These are phyloP conservation scores for Ephemerocybe angulata DNA, from an alignment of 768 basidiomycete genomes.

Conservation along the genomic window DNA sequence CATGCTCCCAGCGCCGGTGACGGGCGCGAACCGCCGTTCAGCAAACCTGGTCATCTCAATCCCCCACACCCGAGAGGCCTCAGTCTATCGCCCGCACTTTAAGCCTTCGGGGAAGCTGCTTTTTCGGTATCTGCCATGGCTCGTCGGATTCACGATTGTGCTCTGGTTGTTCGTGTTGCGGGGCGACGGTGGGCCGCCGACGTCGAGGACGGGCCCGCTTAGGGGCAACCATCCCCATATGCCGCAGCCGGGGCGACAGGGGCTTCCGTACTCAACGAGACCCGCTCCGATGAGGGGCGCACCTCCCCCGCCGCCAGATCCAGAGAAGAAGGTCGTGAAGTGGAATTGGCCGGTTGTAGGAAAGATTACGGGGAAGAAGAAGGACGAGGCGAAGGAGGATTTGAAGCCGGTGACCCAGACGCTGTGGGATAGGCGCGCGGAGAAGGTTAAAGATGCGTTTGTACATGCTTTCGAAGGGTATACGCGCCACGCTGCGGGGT, in stretches of 20 bases:
- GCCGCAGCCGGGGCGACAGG: too few relatives aligned
- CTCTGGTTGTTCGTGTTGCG: conserved; percentile 18
- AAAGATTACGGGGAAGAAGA: not conserved
- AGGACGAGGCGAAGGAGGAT: not conserved
- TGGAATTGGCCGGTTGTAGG: too few relatives aligned
- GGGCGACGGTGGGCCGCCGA: conserved; percentile 5
- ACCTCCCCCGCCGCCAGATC: too few relatives aligned
- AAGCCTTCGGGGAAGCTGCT: conserved; percentile 16
- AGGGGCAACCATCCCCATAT: too few relatives aligned
- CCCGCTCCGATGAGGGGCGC: too few relatives aligned
- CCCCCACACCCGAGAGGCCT: conserved; percentile 9
- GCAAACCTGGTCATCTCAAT: conserved; percentile 17
- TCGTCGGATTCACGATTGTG: conserved; percentile 16
- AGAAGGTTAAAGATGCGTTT: conserved; percentile 55
- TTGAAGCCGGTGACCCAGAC: not conserved
- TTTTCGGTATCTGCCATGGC: conserved; percentile 23
- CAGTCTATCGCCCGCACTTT: conserved; percentile 1
- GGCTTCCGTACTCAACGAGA: too few relatives aligned
- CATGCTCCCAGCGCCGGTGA: conserved; percentile 2
- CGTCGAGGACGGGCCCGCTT: too few relatives aligned
- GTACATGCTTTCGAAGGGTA: conserved; percentile 60
- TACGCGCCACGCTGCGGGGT: conserved; percentile 43
- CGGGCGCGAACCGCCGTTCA: conserved; percentile 8
- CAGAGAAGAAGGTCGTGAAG: too few relatives aligned
- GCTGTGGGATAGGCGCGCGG: conserved; percentile 48